Conservation (phyloP, 805 yeast species). For the Komagataella phaffii region DNA sequence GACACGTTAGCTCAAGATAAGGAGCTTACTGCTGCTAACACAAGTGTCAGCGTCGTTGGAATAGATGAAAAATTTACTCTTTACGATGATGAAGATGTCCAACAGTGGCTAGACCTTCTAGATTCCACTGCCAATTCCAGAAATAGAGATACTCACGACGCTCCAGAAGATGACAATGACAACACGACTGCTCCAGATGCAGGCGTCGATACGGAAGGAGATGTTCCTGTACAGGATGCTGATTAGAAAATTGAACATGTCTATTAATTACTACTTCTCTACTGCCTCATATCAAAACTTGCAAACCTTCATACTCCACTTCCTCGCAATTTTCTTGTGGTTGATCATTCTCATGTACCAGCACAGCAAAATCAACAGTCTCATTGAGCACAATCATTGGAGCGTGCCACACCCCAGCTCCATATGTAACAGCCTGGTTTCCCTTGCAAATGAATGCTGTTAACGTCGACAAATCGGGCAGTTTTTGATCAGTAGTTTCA, state of each 20-base stretch:
- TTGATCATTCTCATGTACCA: constrained; percentile 75
- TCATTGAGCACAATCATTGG: constrained; percentile 83
- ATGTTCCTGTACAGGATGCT: constrained; percentile 2
- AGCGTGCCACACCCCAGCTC: constrained; percentile 85
- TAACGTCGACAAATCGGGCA: constrained; percentile 50
- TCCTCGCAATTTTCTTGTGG: constrained; percentile 76
- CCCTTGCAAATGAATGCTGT: constrained; percentile 69
- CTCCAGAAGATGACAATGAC: constrained; percentile 13
- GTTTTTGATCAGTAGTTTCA: constrained; percentile 17
- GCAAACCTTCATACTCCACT: constrained; percentile 44
- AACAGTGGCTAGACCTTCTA: constrained; percentile 66
- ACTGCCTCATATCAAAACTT: background rate
- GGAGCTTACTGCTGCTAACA: constrained; percentile 71
- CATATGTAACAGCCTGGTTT: constrained; percentile 83
- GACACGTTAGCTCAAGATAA: constrained; percentile 93
- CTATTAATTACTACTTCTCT: background rate
- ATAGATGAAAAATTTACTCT: constrained; percentile 54
- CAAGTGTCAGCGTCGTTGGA: constrained; percentile 91
- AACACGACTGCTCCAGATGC: constrained; percentile 15
- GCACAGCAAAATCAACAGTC: constrained; percentile 68
- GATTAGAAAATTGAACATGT: background rate
- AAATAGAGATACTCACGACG: constrained; percentile 21
- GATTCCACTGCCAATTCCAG: constrained; percentile 53
- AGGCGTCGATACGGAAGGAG: constrained; percentile 7
- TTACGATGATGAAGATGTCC: constrained; percentile 80